Conservation (phyloP, 2,329 filamentous ascomycete species). For the Dryadomyces quercus-mongolicae region DNA sequence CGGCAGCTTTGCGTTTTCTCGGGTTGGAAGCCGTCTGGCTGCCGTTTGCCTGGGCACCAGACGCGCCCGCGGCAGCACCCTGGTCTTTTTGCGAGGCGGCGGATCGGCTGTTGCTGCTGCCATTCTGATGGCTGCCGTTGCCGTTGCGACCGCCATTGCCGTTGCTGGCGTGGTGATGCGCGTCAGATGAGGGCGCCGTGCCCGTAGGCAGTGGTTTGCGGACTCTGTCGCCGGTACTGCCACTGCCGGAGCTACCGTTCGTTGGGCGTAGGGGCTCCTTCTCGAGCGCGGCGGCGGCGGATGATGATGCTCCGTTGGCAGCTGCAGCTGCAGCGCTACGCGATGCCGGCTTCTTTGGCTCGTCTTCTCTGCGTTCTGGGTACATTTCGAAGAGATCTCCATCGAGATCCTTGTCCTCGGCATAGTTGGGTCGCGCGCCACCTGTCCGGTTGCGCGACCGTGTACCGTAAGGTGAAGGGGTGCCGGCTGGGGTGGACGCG, state of each 20-base stretch:
- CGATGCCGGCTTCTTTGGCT: constrained; percentile 42
- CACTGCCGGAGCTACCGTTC: not conserved
- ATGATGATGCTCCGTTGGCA: not conserved
- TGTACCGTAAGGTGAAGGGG: constrained; percentile 71
- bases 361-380: constrained; percentile 41
- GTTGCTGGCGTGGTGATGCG: constrained; percentile 13
- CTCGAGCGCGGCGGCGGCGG: constrained; percentile 5
- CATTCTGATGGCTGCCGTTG: constrained; percentile 10
- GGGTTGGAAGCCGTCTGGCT: constrained; percentile 42
- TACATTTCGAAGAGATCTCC: constrained; percentile 68
- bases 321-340: constrained; percentile 11
- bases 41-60: constrained; percentile 10
- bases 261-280: constrained; percentile 8
- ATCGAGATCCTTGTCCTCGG: constrained; percentile 84
- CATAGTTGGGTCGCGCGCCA: constrained; percentile 79
- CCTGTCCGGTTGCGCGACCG: constrained; percentile 81
- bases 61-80: not conserved
- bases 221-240: constrained; percentile 3
- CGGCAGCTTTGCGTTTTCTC: constrained; percentile 77
- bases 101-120: constrained; percentile 10
- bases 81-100: constrained; percentile 9
- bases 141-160: constrained; percentile 11
- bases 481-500: constrained; percentile 17
- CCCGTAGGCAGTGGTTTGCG: constrained; percentile 11
- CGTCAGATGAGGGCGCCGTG: constrained; percentile 14